A percentile compares a stretch with the other conserved stretches of the same genome.
Evolutionary conservation across 129 eudicot genomes (phyloP).

Genomic region (Logfia minima): DNA sequence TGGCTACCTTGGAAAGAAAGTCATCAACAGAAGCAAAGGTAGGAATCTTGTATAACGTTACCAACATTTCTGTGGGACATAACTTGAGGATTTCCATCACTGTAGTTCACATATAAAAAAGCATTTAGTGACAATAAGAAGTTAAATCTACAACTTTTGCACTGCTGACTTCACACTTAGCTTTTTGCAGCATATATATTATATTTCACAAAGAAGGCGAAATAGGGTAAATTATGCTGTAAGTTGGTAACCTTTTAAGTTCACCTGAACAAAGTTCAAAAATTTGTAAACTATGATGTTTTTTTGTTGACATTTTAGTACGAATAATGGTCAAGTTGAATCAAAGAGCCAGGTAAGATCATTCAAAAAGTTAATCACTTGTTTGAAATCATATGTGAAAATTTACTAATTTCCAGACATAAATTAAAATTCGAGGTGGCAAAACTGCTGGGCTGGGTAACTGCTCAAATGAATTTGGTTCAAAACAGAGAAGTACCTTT

Average conservation of each 20-base stretch:
- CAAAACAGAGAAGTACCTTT: not conserved
- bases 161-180: not conserved
- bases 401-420: not conserved
- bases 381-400: not conserved
- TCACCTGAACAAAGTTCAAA: not conserved
- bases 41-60: slow-evolving; percentile 76
- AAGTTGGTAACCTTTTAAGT: too few species aligned
- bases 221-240: not conserved
- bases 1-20: slow-evolving; percentile 85
- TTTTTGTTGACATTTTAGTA: not conserved
- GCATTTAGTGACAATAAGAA: slow-evolving; percentile 2
- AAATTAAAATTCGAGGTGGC: not conserved
- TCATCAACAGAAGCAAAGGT: slow-evolving; percentile 77
- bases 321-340: not conserved
- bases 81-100: slow-evolving; percentile 86
- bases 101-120: slow-evolving; percentile 36
- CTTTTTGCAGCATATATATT: not conserved
- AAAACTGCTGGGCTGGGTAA: not conserved
- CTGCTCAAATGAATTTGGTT: not conserved
- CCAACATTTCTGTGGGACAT: slow-evolving; percentile 72
- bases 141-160: not conserved
- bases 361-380: not conserved
- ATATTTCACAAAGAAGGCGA: too few species aligned
- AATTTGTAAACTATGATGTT: too few species aligned
- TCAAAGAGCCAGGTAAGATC: not conserved